Conservation (phyloP, 2,329 filamentous ascomycete genomes). For the Fusarium neocosmosporiellum region DNA sequence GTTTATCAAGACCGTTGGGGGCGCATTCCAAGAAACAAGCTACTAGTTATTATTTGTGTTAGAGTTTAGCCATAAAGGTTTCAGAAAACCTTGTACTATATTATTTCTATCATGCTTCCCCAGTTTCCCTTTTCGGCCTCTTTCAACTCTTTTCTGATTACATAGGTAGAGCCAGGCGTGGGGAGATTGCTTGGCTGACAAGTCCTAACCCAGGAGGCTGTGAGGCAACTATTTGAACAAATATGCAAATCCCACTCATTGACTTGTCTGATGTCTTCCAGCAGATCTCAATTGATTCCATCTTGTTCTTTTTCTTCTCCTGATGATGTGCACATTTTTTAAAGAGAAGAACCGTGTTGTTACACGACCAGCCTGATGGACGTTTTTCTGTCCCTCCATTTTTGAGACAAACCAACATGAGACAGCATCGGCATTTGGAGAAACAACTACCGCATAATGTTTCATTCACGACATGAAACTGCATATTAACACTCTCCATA, state of each 20-base stretch:
- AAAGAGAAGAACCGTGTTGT: background rate
- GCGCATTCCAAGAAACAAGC: background rate
- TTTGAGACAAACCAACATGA: background rate
- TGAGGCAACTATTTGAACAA: background rate
- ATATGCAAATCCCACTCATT: background rate
- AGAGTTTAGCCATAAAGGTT: background rate
- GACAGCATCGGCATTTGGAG: background rate
- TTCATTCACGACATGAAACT: background rate
- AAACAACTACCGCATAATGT: background rate
- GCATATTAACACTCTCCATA: background rate
- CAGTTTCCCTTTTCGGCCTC: background rate
- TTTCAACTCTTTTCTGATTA: fast-evolving
- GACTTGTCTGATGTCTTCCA: background rate
- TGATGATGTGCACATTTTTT: background rate
- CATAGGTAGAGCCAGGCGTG: background rate
- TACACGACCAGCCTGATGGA: background rate
- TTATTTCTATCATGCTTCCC: background rate
- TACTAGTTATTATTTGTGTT: no score
- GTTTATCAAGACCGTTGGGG: background rate
- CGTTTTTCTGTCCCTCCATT: background rate
- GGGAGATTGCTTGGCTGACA: background rate
- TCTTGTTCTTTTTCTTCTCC: fast-evolving
- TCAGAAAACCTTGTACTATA: background rate
- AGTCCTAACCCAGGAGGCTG: background rate
- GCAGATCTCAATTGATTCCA: background rate